Conservation (phyloP, 768 basidiomycete species). For the Agaricus subrufescens region DNA sequence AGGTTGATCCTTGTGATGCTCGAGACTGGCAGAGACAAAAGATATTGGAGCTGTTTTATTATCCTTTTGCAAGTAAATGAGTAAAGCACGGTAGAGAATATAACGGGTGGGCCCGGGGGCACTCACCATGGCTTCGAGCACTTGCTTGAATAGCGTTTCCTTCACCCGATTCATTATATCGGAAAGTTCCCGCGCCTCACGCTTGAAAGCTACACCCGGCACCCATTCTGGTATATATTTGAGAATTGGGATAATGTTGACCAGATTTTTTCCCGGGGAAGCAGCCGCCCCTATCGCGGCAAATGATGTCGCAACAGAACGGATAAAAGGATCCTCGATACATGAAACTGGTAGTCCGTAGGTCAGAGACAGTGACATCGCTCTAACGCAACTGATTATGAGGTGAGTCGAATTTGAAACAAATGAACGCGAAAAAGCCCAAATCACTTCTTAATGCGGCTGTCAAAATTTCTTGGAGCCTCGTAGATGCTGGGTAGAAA, state of each 20-base stretch:
- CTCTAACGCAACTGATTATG: background rate
- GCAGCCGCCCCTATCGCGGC: background rate
- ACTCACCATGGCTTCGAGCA: background rate
- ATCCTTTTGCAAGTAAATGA: background rate
- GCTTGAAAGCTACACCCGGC: conserved; percentile 1
- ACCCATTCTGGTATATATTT: conserved; percentile 1
- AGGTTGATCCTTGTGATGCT: background rate
- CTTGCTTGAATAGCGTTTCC: background rate
- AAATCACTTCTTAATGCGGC: conserved; percentile 7
- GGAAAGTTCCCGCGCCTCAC: background rate
- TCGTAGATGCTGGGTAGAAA: conserved; percentile 4
- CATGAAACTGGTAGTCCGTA: background rate
- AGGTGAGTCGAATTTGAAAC: too few species aligned
- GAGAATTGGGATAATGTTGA: background rate
- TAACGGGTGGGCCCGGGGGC: background rate
- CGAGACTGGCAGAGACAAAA: background rate
- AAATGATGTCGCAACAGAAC: background rate
- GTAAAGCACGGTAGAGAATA: too few species aligned
- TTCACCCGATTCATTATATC: background rate
- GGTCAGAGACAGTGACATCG: background rate
- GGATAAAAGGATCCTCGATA: background rate
- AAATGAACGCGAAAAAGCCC: too few species aligned
- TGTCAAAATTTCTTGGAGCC: background rate
- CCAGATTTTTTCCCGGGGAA: background rate
- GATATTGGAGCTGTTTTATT: background rate